phyloP scores from a whole-genome alignment of 495 filamentous ascomycete species.

The Apiosordaria backusii region DNA sequence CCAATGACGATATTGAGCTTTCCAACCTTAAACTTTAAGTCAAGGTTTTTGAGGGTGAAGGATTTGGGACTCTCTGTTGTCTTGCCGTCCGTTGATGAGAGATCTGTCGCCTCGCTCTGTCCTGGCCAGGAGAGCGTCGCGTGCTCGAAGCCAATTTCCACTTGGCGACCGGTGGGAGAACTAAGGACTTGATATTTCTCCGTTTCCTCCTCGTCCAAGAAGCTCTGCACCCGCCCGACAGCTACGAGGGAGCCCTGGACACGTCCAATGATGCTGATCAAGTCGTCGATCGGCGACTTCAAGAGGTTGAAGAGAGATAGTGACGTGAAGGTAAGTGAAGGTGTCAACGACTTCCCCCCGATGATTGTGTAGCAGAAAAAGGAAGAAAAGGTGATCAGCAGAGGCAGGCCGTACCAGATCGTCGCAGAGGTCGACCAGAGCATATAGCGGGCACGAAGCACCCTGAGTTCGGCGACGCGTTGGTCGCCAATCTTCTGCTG shows the following conservation, averaged over 20 bases:
- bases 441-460: constrained; percentile 5
- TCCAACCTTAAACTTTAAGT: constrained; percentile 10
- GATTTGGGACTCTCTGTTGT: background rate
- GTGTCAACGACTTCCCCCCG: constrained; percentile 6
- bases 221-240: constrained; percentile 6
- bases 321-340: constrained; percentile 8
- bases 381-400: constrained; percentile 6
- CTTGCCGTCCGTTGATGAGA: background rate
- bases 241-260: constrained; percentile 6
- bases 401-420: constrained; percentile 9
- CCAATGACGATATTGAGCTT: constrained; percentile 16
- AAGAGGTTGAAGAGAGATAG: constrained; percentile 12
- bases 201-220: constrained; percentile 4
- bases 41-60: constrained; percentile 8
- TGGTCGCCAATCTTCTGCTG: constrained; percentile 2
- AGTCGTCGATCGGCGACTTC: constrained; percentile 10
- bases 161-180: background rate
- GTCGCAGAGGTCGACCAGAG: constrained; percentile 10
- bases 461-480: background rate
- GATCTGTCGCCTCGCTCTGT: background rate
- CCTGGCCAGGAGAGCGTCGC: constrained; percentile 9
- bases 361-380: constrained; percentile 9
- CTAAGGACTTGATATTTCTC: background rate
- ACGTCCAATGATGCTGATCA: constrained; percentile 8
- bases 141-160: constrained; percentile 2